Base-by-base conservation (phyloP, 1,284 basidiomycete species). In the Rhizoctonia solani region DNA sequence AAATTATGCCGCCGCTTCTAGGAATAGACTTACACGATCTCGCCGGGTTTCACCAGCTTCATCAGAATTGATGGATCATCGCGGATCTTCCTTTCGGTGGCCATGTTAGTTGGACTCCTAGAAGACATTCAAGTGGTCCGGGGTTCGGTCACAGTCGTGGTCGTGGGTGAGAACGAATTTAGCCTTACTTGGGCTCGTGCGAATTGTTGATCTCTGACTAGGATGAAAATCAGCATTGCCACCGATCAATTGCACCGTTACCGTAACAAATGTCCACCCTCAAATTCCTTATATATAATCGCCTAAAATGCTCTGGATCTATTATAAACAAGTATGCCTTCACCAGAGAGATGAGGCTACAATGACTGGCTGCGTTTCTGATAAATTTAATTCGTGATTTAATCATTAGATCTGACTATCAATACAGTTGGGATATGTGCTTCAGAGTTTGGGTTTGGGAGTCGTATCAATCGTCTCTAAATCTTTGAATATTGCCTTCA, bases 401-500 rank as follows among this genome's bases (percentile, higher is more conserved):
- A n/a, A n/a, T n/a, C n/a, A n/a, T n/a, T n/a, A n/a, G n/a, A n/a
- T n/a, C n/a, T n/a, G n/a, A n/a, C n/a, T n/a, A n/a, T n/a, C n/a
- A n/a, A n/a, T n/a, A n/a, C n/a, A n/a, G n/a, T n/a, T n/a, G n/a
- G n/a, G n/a, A n/a, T n/a, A n/a, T n/a, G n/a, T n/a, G n/a, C n/a
- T n/a, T 39, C 23, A 61, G 27, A 61, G 29, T 25, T 61, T 61
- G 14, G 58, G 30, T 23, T 41, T 61, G 46, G 30, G 19, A n/a
- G 44, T 41, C 13, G 3, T 19, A 16, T n/a, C n/a, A n/a, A n/a
- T n/a, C n/a, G n/a, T n/a, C n/a, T 61, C 58, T 37, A 25, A 44
- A 9, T 44, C 30, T 9, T 83, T 82, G 72, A 84, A 89, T 13
- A 87, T 77, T 30, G 74, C 72, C 69, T 81, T 82, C 87, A 98